Base-by-base conservation (phyloP, 75 land plant species). In the Picea sitchensis region DNA sequence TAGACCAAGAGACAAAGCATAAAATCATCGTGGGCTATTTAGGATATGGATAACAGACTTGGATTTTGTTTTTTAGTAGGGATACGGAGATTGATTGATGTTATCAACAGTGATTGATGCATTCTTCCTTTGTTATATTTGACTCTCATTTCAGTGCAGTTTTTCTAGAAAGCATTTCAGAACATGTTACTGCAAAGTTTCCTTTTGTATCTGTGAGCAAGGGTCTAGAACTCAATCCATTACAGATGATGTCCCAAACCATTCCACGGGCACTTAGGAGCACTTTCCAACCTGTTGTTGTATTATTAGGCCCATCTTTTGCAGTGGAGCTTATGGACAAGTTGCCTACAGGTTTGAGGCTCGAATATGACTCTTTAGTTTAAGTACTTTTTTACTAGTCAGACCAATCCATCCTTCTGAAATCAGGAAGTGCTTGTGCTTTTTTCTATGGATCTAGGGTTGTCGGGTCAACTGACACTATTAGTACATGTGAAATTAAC, bases 141-240 rank as follows among this genome's bases (percentile, higher is more conserved):
- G 47, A 15, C 23, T 38, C 79, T 85, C 98, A 95, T 91, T 88
- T 92, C 86, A 95, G 98, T 81, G 82, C 96, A 30, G 85, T 88
- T 57, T 90, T 91, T 82, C 89, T 95, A 36, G 84, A 77, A 78
- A 86, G 87, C 72, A 92, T 95, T 73, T 86, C 91, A 15, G 84
- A 87, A 41, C 76, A 87, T 86, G 94, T 95, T 47, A 91, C 91
- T 79, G 86, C 96, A 21, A 81, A 81, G 65, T 81, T 95, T 81
- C 96, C 98, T 7, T 90, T 95, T 75, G 84, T 95, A 57, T 95
- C 98, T 47, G 94, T 95, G 14, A 95, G 98, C 83, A 95, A 95
- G 76, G 98, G 98, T 11, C 78, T 95, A 61, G 98, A 95, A 80
- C 88, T 95, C n/a, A 90, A 93, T 59, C 84, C 98, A 5, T 80